Evolutionary conservation across 768 basidiomycete species (phyloP).

Genomic region (Heimioporus sp.): DNA sequence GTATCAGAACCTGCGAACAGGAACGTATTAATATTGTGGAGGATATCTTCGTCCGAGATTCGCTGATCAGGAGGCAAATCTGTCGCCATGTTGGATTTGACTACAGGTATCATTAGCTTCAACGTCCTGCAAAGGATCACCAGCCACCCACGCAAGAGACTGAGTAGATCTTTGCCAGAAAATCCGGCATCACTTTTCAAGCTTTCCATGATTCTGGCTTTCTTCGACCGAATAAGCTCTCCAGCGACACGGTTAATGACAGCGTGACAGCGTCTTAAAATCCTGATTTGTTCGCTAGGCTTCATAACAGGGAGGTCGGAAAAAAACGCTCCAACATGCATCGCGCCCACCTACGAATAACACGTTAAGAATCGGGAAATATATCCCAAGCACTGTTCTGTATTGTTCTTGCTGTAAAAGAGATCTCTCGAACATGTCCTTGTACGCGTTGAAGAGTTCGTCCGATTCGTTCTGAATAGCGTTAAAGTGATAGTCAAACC

Average conservation of each 20-base stretch:
- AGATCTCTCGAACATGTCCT: slow-evolving; percentile 79
- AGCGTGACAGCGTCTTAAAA: slow-evolving; percentile 53
- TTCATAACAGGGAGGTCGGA: slow-evolving; percentile 23
- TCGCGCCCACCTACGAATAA: slow-evolving; percentile 50
- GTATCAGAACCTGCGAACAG: slow-evolving; percentile 92
- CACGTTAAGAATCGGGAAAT: slow-evolving; percentile 52
- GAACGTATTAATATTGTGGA: slow-evolving; percentile 85
- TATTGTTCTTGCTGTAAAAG: slow-evolving; percentile 53
- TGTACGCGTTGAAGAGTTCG: slow-evolving; percentile 75
- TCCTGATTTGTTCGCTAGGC: slow-evolving; percentile 53
- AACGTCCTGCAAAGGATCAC: background rate
- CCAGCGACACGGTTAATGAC: slow-evolving; percentile 73
- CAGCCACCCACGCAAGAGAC: slow-evolving; percentile 60
- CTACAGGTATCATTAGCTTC: slow-evolving; percentile 38
- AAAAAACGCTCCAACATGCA: background rate
- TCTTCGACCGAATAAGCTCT: slow-evolving; percentile 76
- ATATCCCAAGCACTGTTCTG: slow-evolving; percentile 50
- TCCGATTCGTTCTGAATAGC: slow-evolving; percentile 79
- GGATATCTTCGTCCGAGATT: slow-evolving; percentile 84
- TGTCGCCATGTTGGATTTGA: slow-evolving; percentile 76
- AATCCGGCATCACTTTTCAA: slow-evolving; percentile 50
- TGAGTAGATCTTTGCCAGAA: slow-evolving; percentile 73
- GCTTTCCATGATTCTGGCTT: slow-evolving; percentile 62
- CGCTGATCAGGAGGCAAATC: slow-evolving; percentile 68
- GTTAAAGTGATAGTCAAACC: slow-evolving; percentile 86